Evolutionary conservation across 2,329 filamentous ascomycete genomes (phyloP), one percentile per base, ranked within the genome.

Genomic region (Alternaria arborescens): DNA sequence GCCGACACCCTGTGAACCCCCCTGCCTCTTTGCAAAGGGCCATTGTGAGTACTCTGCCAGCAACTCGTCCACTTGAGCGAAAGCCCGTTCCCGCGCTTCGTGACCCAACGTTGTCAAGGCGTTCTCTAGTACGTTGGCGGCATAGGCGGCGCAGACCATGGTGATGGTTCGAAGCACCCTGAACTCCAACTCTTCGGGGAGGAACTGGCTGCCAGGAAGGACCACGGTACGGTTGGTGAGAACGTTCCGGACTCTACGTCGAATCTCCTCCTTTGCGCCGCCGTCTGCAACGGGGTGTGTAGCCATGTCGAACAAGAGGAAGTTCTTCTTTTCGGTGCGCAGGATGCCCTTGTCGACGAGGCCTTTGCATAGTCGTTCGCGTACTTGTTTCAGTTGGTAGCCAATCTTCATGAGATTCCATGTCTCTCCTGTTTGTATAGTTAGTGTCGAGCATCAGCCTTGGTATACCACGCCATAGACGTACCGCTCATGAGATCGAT

Each of bases 381-480:
- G 93, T 60, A 99, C 95, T 86, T 99, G 95, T 84, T 99, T 99
- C 72, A 99, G 87, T 84, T 99, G 95, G 82, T 99, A 99, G 78
- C 95, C 95, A 73, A 99, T 99, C 85, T 99, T 99, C 95, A 99
- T 98, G 68, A 99, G 84, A 79, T 99, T 99, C 95, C 95, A 99
- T 56, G 95, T 99, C 82, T 99, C 95, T 78, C 95, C 94, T 98
- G 76, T 60, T 53, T 38, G 41, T 46, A 28, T 28, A 56, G 65
- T 74, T 67, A 76, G 76, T 52, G 32, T 12, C 55, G 20, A 32
- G 47, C 34, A 46, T 20, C 52, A 47, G 42, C 40, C 52, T 43
- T 28, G 46, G 16, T 16, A 32, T 34, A 22, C 41, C 41, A 32
- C 22, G 53, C 34, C 38, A 41, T 43, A 12, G 52, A 55, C 76